Base-by-base conservation (phyloP, 306 rosid genomes). In the Prunus mume region DNA sequence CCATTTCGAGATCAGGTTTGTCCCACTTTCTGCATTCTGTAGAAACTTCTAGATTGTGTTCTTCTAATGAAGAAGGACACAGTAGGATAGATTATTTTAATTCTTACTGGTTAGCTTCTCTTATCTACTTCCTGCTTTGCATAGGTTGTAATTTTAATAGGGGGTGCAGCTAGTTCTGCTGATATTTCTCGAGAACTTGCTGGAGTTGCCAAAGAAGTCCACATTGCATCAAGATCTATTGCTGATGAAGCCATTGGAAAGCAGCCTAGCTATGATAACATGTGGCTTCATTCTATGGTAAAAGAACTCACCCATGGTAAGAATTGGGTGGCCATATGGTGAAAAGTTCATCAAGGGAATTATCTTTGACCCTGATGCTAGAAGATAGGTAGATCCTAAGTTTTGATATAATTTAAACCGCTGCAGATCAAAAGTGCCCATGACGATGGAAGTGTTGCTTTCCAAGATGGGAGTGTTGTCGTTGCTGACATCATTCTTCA, bases 271-370 rank as follows among this genome's bases (percentile, higher is more conserved):
- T 82, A 79, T 76, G 84, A 78, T 62, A 90, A 88, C 62, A 66
- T 87, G 73, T 93, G 97, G 97, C 91, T 86, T 65, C 98, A 93
- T 85, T 87, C 93, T 69, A 86, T 86, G 97, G 98, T 91, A 72
- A 72, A 72, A 88, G 76, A 78, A 72, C 6, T 71, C 73, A 52
- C 76, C 76, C 76, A 41, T 72, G 76, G 55, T 56, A 72, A 72
- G 68, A 24, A 9, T 25, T 17, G 76, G 76, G 76, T 72, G 76
- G 67, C 68, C 22, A 41, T 38, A 41, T 58, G 76, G 57, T 5
- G 55, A 55, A 13, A 70, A 69, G 9, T 30, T 14, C 11, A 32
- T 28, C 51, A 38, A 20, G 24, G 9, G 24, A 20, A 46, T 55
- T 32, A 10, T 76, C 14, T 55, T 62, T 64, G 56, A 47, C 45